phyloP scores from a whole-genome alignment of 179 eudicot genomes.

The Amaranthus tricolor region DNA sequence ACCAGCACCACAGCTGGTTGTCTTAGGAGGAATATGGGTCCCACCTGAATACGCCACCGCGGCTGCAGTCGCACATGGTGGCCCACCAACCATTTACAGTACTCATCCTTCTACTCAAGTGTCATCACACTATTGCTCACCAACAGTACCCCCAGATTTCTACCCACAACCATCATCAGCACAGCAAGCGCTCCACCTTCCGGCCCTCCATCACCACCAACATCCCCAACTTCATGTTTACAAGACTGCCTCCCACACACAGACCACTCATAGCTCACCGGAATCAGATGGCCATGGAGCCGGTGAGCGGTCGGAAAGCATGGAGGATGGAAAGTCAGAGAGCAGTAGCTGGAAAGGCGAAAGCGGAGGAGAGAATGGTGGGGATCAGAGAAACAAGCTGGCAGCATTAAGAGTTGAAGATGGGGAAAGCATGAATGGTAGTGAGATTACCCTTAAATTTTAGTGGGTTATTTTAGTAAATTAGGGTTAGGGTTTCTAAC shows the following conservation, averaged over 20 bases:
- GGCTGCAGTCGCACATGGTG: slow-evolving; percentile 35
- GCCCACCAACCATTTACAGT: slow-evolving; percentile 58
- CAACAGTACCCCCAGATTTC: slow-evolving; percentile 46
- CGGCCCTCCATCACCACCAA: slow-evolving; percentile 34
- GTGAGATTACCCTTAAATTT: slow-evolving; percentile 70
- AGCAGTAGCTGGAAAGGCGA: slow-evolving; percentile 72
- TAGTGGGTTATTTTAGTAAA: slow-evolving; percentile 22
- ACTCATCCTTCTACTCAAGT: slow-evolving; percentile 52
- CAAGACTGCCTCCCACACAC: slow-evolving; percentile 47
- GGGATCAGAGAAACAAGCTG: slow-evolving; percentile 44
- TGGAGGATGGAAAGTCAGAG: slow-evolving; percentile 86
- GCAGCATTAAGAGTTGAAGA: slow-evolving; percentile 38
- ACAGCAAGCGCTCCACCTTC: slow-evolving; percentile 43
- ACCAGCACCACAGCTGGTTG: slow-evolving; percentile 42
- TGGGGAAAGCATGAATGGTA: slow-evolving; percentile 57
- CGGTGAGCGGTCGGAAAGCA: slow-evolving; percentile 71
- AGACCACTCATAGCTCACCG: slow-evolving; percentile 49
- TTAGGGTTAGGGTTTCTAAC: slow-evolving; percentile 41
- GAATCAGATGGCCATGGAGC: slow-evolving; percentile 53
- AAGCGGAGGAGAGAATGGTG: slow-evolving; percentile 43
- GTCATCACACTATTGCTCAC: slow-evolving; percentile 50
- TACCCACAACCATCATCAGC: slow-evolving; percentile 38
- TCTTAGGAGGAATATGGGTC: slow-evolving; percentile 54
- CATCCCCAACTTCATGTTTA: slow-evolving; percentile 54
- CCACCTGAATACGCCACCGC: slow-evolving; percentile 46